Evolutionary conservation across 2,329 filamentous ascomycete genomes (phyloP), one percentile per base, ranked within the genome.

Genomic region (Mariannaea elegans): DNA sequence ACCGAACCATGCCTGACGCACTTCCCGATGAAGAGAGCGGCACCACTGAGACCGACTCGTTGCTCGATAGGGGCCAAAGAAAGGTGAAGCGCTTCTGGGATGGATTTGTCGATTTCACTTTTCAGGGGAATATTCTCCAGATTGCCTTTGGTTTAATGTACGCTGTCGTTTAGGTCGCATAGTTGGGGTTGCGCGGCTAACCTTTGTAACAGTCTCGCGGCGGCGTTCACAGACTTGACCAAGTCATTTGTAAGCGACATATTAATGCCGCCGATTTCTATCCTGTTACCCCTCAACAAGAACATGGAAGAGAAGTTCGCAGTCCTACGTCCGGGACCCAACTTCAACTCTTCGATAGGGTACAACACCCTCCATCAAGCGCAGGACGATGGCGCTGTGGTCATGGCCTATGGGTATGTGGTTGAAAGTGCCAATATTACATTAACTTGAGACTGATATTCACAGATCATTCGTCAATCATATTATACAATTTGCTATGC

Each of bases 281-380:
- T 92, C 39, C 77, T 93, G 19, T 82, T 91, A 4, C 90, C 90
- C 47, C 77, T 92, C 56, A 84, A 89, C 67, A 85, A 85, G 64
- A 92, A 92, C 71, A 82, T 93, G 69, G 87, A 90, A 69, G 86
- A 91, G 76, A 91, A 91, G 73, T 93, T 93, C 72, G 85, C 89
- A 0, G 84, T 91, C 7, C 75, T 92, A 24, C 82, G 79, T 34
- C 71, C 78, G 0, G 90, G 90, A 0, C 82, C 85, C 3, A 80
- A 84, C 58, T 87, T 82, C 64, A 76, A 78, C 23, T 69, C 77
- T 1, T 76, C 80, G 4, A 73, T 76, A 16, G 87, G 87, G 3
- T 93, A 93, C 75, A 92, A 90, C 68, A 93, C 90, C 2, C 78
- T 91, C 7, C 78, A 85, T 41, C 87, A 90, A 70, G 90, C 90